Conservation (phyloP, 257 asterid genomes). For the Knoxia roxburghii region DNA sequence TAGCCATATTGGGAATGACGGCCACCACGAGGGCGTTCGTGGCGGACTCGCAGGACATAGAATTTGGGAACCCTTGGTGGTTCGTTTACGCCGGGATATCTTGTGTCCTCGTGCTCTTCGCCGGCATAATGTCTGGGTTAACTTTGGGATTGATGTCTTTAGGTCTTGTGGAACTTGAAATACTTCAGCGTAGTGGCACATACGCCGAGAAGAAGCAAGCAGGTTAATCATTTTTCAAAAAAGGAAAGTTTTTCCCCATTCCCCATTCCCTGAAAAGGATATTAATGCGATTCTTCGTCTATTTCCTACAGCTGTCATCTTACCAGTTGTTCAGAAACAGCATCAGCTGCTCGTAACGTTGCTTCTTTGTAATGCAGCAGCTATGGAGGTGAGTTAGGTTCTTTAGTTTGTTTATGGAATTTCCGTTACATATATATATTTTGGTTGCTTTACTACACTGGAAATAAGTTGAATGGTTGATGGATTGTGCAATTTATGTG, state of each 20-base stretch:
- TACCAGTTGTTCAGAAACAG: constrained; percentile 96
- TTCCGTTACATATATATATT: not conserved
- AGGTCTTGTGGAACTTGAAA: constrained; percentile 89
- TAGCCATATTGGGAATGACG: constrained; percentile 34
- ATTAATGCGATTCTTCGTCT: not conserved
- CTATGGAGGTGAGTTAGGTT: constrained; percentile 74
- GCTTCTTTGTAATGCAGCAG: constrained; percentile 85
- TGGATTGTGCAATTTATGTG: not conserved
- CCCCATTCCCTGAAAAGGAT: not conserved
- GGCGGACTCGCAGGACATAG: constrained; percentile 63
- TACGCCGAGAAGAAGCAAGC: constrained; percentile 78
- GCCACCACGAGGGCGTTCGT: constrained; percentile 40
- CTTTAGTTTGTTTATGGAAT: not conserved
- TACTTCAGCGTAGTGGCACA: constrained; percentile 80
- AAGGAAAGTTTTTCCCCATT: not conserved
- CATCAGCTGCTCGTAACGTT: constrained; percentile 97
- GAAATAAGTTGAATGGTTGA: not conserved
- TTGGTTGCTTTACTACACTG: not conserved
- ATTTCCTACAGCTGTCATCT: constrained; percentile 50
- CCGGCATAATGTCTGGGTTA: constrained; percentile 94
- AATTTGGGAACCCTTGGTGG: constrained; percentile 86
- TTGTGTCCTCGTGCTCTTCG: constrained; percentile 84
- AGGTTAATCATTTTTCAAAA: constrained; percentile 19
- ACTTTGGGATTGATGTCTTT: constrained; percentile 94
- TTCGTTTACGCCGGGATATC: constrained; percentile 85